Conservation (phyloP, 2,329 filamentous ascomycete genomes). For the Xylariaceae sp. region DNA sequence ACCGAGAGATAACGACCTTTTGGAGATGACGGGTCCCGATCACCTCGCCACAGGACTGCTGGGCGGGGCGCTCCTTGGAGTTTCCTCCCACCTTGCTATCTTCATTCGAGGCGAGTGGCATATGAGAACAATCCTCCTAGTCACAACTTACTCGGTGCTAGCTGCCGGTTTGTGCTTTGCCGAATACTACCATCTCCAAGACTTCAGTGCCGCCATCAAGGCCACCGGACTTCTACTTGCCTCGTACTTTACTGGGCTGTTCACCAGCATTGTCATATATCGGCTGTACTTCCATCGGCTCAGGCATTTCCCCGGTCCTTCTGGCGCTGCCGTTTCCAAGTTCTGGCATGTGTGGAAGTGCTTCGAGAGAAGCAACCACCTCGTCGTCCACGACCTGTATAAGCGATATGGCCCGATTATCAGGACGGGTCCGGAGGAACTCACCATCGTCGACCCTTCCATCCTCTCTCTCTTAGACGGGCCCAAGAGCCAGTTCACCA, state of each 20-base stretch:
- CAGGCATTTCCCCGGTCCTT: constrained; percentile 16
- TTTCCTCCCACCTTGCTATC: constrained; percentile 12
- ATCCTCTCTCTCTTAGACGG: constrained; percentile 12
- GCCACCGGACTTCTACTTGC: neutral
- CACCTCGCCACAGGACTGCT: too few species aligned
- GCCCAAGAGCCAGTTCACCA: constrained; percentile 12
- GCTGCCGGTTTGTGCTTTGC: constrained; percentile 2
- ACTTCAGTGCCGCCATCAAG: neutral
- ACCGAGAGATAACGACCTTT: too few species aligned
- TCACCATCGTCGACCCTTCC: constrained; percentile 19
- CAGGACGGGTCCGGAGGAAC: constrained; percentile 21
- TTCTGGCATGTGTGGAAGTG: constrained; percentile 19
- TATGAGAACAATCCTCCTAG: constrained; percentile 10
- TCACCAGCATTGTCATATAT: constrained; percentile 19
- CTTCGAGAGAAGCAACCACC: constrained; percentile 11
- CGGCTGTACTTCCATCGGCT: constrained; percentile 21
- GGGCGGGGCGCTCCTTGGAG: constrained; percentile 1
- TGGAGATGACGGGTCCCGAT: too few species aligned
- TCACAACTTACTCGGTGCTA: constrained; percentile 5
- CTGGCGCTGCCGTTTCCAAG: constrained; percentile 15
- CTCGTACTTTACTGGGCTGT: constrained; percentile 10
- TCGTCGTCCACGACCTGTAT: constrained; percentile 17
- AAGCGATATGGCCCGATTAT: constrained; percentile 18
- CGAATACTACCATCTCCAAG: neutral
- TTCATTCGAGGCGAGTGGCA: constrained; percentile 20